Conservation (phyloP, 345 rosid species). For the Conringia planisiliqua region DNA sequence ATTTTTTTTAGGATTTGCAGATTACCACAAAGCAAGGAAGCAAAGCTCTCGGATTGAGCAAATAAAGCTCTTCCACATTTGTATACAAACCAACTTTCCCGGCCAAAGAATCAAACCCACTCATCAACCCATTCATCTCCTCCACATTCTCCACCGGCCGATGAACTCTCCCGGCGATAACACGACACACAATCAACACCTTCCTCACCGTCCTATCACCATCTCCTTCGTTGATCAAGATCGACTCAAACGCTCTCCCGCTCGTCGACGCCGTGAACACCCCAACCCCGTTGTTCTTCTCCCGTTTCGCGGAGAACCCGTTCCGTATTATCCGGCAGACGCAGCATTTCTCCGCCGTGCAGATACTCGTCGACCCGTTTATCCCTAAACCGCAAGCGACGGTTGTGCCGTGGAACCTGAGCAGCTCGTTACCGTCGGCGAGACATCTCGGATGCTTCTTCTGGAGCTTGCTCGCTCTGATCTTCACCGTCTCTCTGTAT, state of each 20-base stretch:
- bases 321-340: constrained; percentile 73
- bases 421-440: constrained; percentile 93
- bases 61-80: constrained; percentile 91
- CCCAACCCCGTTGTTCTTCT: constrained; percentile 72
- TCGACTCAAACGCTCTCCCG: constrained; percentile 81
- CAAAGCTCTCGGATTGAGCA: constrained; percentile 89
- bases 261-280: constrained; percentile 96
- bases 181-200: constrained; percentile 91
- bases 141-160: constrained; percentile 84
- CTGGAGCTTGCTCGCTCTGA: constrained; percentile 74
- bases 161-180: constrained; percentile 95
- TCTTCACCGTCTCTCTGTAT: constrained; percentile 81
- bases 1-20: constrained; percentile 61
- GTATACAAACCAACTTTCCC: constrained; percentile 93
- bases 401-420: constrained; percentile 86
- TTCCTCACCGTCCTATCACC: constrained; percentile 55
- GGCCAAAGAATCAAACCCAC: constrained; percentile 92
- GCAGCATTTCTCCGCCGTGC: constrained; percentile 70
- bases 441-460: constrained; percentile 95
- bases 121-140: constrained; percentile 66
- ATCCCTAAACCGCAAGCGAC: constrained; percentile 86
- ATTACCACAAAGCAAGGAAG: constrained; percentile 90
- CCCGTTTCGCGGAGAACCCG: constrained; percentile 83
- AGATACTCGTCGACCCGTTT: constrained; percentile 74
- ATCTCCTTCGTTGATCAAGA: constrained; percentile 28